A percentile compares a stretch with the other conserved stretches of the same genome.
These are phyloP conservation scores for Paecilomyces variotii DNA, from an alignment of 2,329 filamentous ascomycete species.

Conservation along the genomic window DNA sequence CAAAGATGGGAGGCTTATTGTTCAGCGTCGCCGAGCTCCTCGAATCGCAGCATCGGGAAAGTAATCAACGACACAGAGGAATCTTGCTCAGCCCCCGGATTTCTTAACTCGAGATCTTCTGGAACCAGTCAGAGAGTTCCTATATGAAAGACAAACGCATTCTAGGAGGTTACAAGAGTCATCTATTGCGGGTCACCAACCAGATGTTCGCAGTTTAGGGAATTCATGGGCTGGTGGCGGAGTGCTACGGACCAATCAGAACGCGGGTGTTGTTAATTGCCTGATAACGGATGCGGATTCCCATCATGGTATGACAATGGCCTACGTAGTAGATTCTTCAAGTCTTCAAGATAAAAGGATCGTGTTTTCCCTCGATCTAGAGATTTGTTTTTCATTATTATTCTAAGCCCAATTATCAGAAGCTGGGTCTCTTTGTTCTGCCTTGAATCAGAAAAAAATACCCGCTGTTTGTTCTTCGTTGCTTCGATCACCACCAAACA, in stretches of 20 bases:
- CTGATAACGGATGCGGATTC: slow-evolving; percentile 9
- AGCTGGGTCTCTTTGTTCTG: not conserved
- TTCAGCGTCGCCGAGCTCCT: not conserved
- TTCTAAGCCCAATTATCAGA: not conserved
- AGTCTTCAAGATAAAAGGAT: not conserved
- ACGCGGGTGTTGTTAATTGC: slow-evolving; percentile 17
- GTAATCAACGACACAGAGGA: not conserved
- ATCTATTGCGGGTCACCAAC: slow-evolving; percentile 9
- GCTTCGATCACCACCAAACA: not conserved
- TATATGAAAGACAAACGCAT: not conserved
- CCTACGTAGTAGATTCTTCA: not conserved
- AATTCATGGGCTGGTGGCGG: not conserved
- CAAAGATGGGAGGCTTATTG: not conserved
- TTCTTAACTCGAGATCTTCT: not conserved
- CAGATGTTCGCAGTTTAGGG: slow-evolving; percentile 2
- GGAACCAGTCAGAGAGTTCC: not conserved
- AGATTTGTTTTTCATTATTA: not conserved
- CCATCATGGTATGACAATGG: slow-evolving; percentile 8
- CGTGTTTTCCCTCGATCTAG: not conserved
- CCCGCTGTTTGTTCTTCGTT: not conserved
- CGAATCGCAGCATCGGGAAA: not conserved
- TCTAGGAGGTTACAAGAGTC: not conserved
- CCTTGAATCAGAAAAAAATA: not conserved
- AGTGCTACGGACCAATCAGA: slow-evolving; percentile 15
- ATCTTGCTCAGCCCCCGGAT: not conserved